phyloP scores from a whole-genome alignment of 768 basidiomycete genomes.

The Boletus huronensis region DNA sequence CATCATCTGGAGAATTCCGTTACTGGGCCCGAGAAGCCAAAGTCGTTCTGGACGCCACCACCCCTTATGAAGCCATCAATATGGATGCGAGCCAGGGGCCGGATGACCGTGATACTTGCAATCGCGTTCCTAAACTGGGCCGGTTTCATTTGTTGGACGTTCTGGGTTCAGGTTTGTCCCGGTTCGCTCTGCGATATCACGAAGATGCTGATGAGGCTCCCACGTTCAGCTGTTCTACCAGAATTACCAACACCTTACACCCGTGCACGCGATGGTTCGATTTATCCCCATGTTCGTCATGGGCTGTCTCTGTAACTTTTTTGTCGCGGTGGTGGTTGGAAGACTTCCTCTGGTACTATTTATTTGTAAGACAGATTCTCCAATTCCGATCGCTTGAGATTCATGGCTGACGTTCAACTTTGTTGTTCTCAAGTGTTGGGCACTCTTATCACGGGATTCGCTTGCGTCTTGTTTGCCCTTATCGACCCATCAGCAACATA shows the following conservation, averaged over 20 bases:
- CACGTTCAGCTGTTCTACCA: slow-evolving; percentile 64
- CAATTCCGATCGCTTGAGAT: neutral
- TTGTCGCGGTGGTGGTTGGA: slow-evolving; percentile 58
- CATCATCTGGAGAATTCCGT: slow-evolving; percentile 46
- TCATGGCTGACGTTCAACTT: neutral
- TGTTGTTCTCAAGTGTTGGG: slow-evolving; percentile 41
- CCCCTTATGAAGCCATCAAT: slow-evolving; percentile 63
- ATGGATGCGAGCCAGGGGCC: slow-evolving; percentile 61
- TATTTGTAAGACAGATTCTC: slow-evolving; percentile 40
- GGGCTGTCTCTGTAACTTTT: slow-evolving; percentile 59
- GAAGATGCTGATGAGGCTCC: neutral
- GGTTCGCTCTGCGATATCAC: neutral
- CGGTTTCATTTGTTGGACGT: slow-evolving; percentile 51
- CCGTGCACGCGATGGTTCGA: slow-evolving; percentile 60
- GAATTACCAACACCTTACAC: slow-evolving; percentile 49
- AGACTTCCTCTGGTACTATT: slow-evolving; percentile 55
- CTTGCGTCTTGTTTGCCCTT: slow-evolving; percentile 64
- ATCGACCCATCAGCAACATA: slow-evolving; percentile 55
- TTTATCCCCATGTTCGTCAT: slow-evolving; percentile 69
- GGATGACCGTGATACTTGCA: slow-evolving; percentile 55
- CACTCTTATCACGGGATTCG: slow-evolving; percentile 52
- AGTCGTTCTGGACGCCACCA: slow-evolving; percentile 42
- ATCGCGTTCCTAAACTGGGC: slow-evolving; percentile 67
- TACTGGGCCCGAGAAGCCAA: slow-evolving; percentile 9
- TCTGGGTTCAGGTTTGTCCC: slow-evolving; percentile 43